Evolutionary conservation across 2,329 filamentous ascomycete genomes (phyloP).

Genomic region (Sclerotiophoma versabilis): DNA sequence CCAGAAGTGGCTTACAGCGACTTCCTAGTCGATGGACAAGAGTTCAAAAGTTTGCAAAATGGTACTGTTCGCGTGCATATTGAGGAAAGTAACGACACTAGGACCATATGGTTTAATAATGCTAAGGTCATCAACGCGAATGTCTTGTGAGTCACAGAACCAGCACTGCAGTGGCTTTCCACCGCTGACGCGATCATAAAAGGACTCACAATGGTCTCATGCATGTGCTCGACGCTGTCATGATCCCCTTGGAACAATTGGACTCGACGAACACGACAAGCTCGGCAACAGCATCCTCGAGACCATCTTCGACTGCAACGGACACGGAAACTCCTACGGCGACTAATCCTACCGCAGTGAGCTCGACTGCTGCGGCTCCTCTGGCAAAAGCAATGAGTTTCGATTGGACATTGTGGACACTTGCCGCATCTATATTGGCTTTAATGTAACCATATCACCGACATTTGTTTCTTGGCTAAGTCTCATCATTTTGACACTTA

Average conservation of each 20-base stretch:
- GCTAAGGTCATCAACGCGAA: conserved; percentile 32
- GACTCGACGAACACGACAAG: conserved; percentile 13
- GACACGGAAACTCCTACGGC: neutral
- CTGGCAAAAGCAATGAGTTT: neutral
- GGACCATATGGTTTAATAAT: conserved; percentile 33
- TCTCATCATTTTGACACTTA: too few relatives aligned
- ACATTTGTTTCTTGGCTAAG: neutral
- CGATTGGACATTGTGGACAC: neutral
- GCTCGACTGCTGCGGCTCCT: neutral
- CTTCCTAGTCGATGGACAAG: conserved; percentile 28
- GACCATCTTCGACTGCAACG: conserved; percentile 12
- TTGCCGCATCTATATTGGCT: neutral
- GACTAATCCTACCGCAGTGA: too few relatives aligned
- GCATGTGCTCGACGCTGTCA: conserved; percentile 31
- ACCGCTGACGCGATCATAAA: neutral
- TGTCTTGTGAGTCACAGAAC: conserved; percentile 25
- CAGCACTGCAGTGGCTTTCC: too few relatives aligned
- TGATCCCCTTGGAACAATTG: conserved; percentile 25
- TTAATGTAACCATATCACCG: neutral
- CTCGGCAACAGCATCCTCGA: conserved; percentile 11
- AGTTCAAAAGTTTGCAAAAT: conserved; percentile 27
- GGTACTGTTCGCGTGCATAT: conserved; percentile 26
- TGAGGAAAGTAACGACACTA: conserved; percentile 17
- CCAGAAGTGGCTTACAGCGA: conserved; percentile 27
- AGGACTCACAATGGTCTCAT: conserved; percentile 32